These are phyloP conservation scores for Collybiopsis confluens DNA, from an alignment of 768 basidiomycete genomes.

Conservation along the genomic window DNA sequence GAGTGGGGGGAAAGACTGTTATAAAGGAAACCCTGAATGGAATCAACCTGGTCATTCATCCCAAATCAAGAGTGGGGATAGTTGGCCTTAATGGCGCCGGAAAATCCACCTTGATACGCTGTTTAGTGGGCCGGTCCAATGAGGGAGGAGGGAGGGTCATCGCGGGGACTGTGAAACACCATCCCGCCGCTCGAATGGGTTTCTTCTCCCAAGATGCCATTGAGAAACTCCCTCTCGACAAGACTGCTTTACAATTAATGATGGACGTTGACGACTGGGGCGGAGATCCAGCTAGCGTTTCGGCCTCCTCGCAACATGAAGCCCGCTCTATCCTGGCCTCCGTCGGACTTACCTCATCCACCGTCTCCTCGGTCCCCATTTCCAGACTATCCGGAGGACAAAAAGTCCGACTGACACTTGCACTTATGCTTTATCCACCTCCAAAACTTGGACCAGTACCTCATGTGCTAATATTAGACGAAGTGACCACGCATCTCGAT, in stretches of 20 bases:
- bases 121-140: constrained; percentile 33
- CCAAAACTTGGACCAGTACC: constrained; percentile 28
- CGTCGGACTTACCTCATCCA: constrained; percentile 39
- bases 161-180: constrained; percentile 44
- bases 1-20: constrained; percentile 12
- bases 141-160: constrained; percentile 24
- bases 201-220: constrained; percentile 64
- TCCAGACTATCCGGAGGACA: constrained; percentile 52
- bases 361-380: constrained; percentile 40
- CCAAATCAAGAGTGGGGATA: neutral
- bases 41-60: constrained; percentile 22
- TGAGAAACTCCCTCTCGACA: constrained; percentile 35
- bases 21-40: constrained; percentile 11
- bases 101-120: constrained; percentile 53
- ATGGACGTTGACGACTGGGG: neutral
- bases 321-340: constrained; percentile 18
- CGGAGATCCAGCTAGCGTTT: constrained; percentile 17
- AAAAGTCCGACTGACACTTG: constrained; percentile 56
- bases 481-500: constrained; percentile 71
- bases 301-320: constrained; percentile 25
- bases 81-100: constrained; percentile 44
- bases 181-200: constrained; percentile 50
- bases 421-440: constrained; percentile 42
- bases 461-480: constrained; percentile 51
- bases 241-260: neutral